Conservation (phyloP, 805 yeast species). For the Suhomyces prunicola region DNA sequence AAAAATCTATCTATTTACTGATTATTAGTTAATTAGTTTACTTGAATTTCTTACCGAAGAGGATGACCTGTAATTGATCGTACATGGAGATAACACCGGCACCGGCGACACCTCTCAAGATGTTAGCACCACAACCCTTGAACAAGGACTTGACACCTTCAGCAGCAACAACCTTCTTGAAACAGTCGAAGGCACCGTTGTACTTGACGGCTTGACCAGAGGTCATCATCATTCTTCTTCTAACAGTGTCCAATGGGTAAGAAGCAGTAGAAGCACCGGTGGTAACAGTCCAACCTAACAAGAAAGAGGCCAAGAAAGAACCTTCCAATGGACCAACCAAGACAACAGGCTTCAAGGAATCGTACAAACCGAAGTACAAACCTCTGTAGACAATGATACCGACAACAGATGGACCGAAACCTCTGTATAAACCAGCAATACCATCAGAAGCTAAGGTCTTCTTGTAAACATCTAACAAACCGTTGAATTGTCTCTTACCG, state of each 20-base stretch:
- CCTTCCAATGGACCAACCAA: conserved; percentile 94
- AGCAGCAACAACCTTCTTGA: conserved; percentile 87
- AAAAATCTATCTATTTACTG: conserved; percentile 5
- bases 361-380: conserved; percentile 97
- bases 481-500: conserved; percentile 96
- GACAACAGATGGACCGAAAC: conserved; percentile 97
- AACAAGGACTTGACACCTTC: conserved; percentile 91
- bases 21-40: conserved; percentile 25
- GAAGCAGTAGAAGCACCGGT: conserved; percentile 98
- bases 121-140: conserved; percentile 99
- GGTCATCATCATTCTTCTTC: conserved; percentile 99
- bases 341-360: conserved; percentile 92
- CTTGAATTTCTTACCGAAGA: conserved; percentile 95
- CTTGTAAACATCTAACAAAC: conserved; percentile 93
- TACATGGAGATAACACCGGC: conserved; percentile 98
- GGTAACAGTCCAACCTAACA: conserved; percentile 96
- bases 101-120: conserved; percentile 99
- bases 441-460: conserved; percentile 95
- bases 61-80: conserved; percentile 92
- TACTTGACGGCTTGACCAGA: conserved; percentile 98
- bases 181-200: conserved; percentile 92
- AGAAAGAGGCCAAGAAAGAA: conserved; percentile 91
- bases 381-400: conserved; percentile 99
- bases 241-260: conserved; percentile 97
- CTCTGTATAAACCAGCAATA: conserved; percentile 98